Conservation (phyloP, 169 alveolate species). For the Eimeria maxima region DNA sequence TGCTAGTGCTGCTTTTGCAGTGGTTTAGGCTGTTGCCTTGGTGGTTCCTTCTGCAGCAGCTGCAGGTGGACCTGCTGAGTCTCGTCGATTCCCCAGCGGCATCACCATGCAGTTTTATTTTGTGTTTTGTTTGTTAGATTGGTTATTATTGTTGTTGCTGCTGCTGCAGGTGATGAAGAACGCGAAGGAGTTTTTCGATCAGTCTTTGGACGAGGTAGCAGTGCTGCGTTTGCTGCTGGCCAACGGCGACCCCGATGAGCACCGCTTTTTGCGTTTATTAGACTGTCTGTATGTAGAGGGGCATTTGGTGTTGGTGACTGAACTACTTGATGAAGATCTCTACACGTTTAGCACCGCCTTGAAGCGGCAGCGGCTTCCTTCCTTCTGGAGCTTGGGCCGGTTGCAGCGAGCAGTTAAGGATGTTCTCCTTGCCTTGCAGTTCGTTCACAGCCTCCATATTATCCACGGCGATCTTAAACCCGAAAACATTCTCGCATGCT, state of each 20-base stretch:
- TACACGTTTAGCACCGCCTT: constrained; percentile 62
- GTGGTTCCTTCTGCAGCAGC: constrained; percentile 8
- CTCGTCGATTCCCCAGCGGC: neutral
- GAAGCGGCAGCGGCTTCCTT: constrained; percentile 71
- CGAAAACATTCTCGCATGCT: constrained; percentile 94
- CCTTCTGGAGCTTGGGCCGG: constrained; percentile 71
- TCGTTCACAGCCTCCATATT: constrained; percentile 89
- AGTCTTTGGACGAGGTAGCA: constrained; percentile 95
- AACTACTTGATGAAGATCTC: constrained; percentile 92
- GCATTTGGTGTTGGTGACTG: constrained; percentile 97
- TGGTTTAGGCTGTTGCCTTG: neutral
- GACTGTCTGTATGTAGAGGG: constrained; percentile 97
- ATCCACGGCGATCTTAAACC: constrained; percentile 98
- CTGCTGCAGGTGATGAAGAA: constrained; percentile 95
- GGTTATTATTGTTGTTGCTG: neutral
- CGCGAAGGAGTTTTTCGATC: constrained; percentile 96
- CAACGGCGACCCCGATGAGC: constrained; percentile 92
- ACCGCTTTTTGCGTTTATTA: constrained; percentile 88
- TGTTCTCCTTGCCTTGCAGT: constrained; percentile 90
- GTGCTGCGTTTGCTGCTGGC: constrained; percentile 90
- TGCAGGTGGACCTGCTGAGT: neutral
- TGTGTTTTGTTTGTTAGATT: neutral
- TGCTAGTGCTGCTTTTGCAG: neutral
- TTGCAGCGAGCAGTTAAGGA: constrained; percentile 85
- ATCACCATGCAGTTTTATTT: neutral